phyloP scores from a whole-genome alignment of 1,284 basidiomycete genomes.

The Somion occarium region DNA sequence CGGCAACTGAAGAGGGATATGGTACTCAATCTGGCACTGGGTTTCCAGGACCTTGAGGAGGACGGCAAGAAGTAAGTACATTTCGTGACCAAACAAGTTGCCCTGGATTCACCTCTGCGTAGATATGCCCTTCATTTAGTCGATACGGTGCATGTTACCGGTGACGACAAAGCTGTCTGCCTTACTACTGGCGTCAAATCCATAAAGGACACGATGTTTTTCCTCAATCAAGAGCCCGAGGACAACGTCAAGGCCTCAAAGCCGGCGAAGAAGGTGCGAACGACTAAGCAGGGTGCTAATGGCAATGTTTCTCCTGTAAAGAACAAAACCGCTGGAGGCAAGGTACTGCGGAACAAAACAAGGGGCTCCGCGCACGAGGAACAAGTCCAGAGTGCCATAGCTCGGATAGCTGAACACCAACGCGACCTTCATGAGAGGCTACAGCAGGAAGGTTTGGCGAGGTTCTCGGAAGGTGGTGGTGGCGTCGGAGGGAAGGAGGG shows the following conservation, averaged over 20 bases:
- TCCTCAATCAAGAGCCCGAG: conserved; percentile 56
- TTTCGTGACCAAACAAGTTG: background rate
- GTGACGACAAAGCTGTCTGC: conserved; percentile 57
- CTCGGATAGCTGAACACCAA: conserved; percentile 87
- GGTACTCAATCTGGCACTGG: conserved; percentile 82
- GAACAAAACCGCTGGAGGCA: conserved; percentile 73
- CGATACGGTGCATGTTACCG: conserved; percentile 83
- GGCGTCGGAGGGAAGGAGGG: conserved; percentile 75
- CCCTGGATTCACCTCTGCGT: background rate
- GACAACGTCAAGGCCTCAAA: conserved; percentile 45
- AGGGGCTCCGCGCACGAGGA: conserved; percentile 79
- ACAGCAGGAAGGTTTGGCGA: conserved; percentile 80
- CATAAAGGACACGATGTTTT: conserved; percentile 87
- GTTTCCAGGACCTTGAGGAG: conserved; percentile 81
- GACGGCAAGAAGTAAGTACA: conserved; percentile 67
- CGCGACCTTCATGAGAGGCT: conserved; percentile 76
- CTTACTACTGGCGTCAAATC: conserved; percentile 84
- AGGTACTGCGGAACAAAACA: conserved; percentile 81
- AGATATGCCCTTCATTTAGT: conserved; percentile 89
- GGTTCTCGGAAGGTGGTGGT: conserved; percentile 75
- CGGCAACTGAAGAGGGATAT: conserved; percentile 75
- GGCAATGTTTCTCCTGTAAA: conserved; percentile 57
- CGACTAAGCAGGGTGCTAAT: conserved; percentile 43
- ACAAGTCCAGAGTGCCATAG: conserved; percentile 62
- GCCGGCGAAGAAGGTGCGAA: conserved; percentile 51